phyloP scores from a whole-genome alignment of 2,329 filamentous ascomycete species.

The Beauveria bassiana region DNA sequence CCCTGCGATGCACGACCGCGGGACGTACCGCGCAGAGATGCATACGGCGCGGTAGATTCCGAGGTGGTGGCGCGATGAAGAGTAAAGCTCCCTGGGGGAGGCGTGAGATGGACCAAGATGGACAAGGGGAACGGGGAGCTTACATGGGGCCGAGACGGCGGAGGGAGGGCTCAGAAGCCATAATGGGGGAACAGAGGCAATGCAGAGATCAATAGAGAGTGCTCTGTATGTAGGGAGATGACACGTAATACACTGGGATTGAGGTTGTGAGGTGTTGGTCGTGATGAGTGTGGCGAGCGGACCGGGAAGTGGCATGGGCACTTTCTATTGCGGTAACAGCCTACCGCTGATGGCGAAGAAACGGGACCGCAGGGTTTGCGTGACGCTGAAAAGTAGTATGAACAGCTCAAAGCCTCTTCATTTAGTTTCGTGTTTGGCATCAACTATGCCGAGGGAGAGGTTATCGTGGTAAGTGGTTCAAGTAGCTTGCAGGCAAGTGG shows the following conservation, averaged over 20 bases:
- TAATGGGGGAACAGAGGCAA: not conserved
- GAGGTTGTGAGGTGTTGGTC: not conserved
- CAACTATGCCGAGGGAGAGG: too few species aligned
- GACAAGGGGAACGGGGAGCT: not conserved
- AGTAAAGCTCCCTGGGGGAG: constrained; percentile 34
- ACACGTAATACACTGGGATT: not conserved
- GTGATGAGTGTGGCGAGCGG: not conserved
- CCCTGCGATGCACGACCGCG: constrained; percentile 7
- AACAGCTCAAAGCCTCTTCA: too few species aligned
- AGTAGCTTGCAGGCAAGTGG: too few species aligned
- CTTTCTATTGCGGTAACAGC: too few species aligned
- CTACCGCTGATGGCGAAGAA: too few species aligned
- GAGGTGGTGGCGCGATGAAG: constrained; percentile 37
- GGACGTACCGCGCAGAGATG: constrained; percentile 35
- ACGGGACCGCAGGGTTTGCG: too few species aligned
- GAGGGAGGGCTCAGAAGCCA: not conserved
- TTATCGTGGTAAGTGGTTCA: too few species aligned
- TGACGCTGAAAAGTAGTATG: too few species aligned
- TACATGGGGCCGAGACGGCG: constrained; percentile 23
- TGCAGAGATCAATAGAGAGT: too few species aligned
- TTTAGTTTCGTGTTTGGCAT: too few species aligned
- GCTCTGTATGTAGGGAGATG: not conserved
- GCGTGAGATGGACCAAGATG: not conserved
- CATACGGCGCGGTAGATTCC: constrained; percentile 40
- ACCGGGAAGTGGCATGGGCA: too few species aligned